Base-by-base conservation (phyloP, 768 basidiomycete species). In the Trametes maxima region DNA sequence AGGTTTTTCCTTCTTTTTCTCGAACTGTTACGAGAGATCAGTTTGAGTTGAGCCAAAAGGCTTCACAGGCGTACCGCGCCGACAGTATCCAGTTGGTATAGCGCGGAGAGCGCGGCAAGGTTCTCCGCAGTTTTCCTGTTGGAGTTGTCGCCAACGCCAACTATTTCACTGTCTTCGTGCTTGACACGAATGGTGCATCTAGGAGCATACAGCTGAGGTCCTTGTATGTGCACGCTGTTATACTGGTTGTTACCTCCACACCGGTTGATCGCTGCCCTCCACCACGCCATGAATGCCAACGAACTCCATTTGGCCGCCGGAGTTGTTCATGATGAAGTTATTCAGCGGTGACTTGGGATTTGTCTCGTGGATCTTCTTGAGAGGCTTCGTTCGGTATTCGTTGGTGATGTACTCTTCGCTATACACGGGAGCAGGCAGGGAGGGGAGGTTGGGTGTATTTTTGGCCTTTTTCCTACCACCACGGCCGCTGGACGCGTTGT, bases 91-190 rank as follows among this genome's bases (percentile, higher is more conserved):
- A 95, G 70, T 68, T 95, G 91, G 69, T 89, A 83, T 36, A 90
- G 73, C 7, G 87, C 88, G 45, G 87, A 87, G 24, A 94, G 74
- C 1, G 88, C 87, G 6, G 92, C 91, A n/a, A 94, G 77, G 70
- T 82, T 81, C 65, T 89, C 84, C 0, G 94, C 87, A 21, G 87
- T 80, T 65, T 86, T 87, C 72, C 80, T 77, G 4, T 71, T 12
- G 47, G 79, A 75, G 72, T 92, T 88, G 49, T 73, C 72, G 3
- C 72, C 72, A 28, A 54, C 42, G 0, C 63, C 68, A 5, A 64
- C 46, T 19, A 71, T 54, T 28, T 69, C 60, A 12, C 43, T 17
- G 28, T 67, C 50, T 40, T 39, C 61, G 21, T 61, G 42, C 28
- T 51, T 56, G 19, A 66, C 36, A 5, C 70, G 72, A 6, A 79